phyloP scores from a whole-genome alignment of 306 rosid genomes.

The Vigna unguiculata region DNA sequence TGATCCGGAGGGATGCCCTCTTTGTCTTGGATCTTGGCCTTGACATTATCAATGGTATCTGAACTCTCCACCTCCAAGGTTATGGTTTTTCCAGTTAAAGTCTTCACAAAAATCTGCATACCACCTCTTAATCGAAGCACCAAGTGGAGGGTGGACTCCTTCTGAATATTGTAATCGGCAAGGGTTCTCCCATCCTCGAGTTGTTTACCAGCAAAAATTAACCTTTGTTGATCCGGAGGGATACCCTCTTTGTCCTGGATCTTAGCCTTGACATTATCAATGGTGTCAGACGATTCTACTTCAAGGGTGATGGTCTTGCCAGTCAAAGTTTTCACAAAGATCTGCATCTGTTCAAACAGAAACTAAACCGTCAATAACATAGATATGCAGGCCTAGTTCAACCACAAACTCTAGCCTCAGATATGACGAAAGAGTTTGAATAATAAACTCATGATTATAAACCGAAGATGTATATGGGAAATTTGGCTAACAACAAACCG shows the following conservation, averaged over 20 bases:
- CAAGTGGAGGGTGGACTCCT: not conserved
- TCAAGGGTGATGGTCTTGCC: slow-evolving; percentile 1
- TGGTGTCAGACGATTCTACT: not conserved
- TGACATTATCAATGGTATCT: not conserved
- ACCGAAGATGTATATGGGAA: no score
- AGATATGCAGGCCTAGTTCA: not conserved
- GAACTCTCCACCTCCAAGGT: not conserved
- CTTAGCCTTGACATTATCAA: not conserved
- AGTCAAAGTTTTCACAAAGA: slow-evolving; percentile 5
- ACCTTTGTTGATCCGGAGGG: not conserved
- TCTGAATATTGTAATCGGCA: not conserved
- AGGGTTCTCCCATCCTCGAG: not conserved
- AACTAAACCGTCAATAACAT: not conserved
- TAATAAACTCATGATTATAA: no score
- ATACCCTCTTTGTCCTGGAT: not conserved
- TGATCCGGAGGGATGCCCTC: not conserved
- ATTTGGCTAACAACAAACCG: no score
- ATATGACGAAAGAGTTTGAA: no score
- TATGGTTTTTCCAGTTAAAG: not conserved
- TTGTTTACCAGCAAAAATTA: not conserved
- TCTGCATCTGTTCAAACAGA: slow-evolving; percentile 5
- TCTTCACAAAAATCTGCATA: not conserved
- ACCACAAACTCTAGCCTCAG: not conserved
- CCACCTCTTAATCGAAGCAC: not conserved
- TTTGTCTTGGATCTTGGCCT: not conserved